Evolutionary conservation across 331 rosid genomes (phyloP).

Genomic region (Arachis monticola): DNA sequence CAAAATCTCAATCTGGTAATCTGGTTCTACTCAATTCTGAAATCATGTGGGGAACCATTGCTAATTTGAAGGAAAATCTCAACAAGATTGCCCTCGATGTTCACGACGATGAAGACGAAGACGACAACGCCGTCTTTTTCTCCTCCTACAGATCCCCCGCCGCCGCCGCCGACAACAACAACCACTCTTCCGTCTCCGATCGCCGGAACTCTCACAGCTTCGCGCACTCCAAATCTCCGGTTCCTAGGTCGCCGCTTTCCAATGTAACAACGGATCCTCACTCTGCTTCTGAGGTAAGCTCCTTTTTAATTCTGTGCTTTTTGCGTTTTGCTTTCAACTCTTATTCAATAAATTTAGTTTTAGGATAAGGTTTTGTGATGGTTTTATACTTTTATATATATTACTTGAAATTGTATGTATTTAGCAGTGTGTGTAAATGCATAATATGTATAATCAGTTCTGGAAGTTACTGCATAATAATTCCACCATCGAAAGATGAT

Average conservation of each 20-base stretch:
- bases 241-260: conserved; percentile 44
- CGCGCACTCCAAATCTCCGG: conserved; percentile 53
- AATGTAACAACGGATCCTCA: conserved; percentile 58
- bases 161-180: conserved; percentile 34
- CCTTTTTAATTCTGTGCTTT: not conserved
- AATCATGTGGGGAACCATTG: conserved; percentile 64
- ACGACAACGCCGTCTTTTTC: conserved; percentile 37
- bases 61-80: conserved; percentile 85
- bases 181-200: conserved; percentile 54
- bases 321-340: not conserved
- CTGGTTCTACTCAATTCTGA: not conserved
- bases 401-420: conserved; percentile 7
- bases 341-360: not conserved
- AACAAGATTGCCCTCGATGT: conserved; percentile 89
- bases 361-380: not conserved
- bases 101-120: conserved; percentile 72
- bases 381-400: too few species aligned
- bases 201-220: conserved; percentile 76
- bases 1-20: conserved; percentile 7
- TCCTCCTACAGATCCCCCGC: conserved; percentile 31
- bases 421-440: conserved; percentile 19
- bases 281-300: conserved; percentile 61
- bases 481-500: not conserved
- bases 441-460: not conserved
- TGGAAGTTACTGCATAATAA: not conserved